Evolutionary conservation across 192 early-diverging fungal genomes (phyloP), one percentile per base, ranked within the genome.

Genomic region (Entomortierella parvispora): DNA sequence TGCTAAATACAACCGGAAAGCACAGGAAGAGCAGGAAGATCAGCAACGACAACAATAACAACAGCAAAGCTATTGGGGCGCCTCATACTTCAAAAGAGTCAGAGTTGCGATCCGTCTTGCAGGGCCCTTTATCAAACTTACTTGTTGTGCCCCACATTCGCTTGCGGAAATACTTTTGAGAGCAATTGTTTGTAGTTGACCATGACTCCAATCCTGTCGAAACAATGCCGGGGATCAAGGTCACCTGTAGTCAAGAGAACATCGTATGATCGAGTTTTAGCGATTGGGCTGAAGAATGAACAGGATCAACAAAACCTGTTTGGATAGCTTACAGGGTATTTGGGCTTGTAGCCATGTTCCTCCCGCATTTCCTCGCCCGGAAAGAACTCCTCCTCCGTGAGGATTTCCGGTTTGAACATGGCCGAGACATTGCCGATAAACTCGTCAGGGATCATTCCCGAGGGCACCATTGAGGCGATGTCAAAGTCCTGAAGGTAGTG

Each of bases 201-300:
- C 95, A 97, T 60, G 92, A 94, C 79, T 96, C 95, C 23, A 97
- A 81, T 1, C 92, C 94, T 9, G 94, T 92, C 0, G 92, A 93
- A 11, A 94, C 92, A 65, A 96, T 94, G 12, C 95, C 95, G 0
- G 95, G 95, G 14, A 97, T 91, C 57, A 97, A 67, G 0, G 94
- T 86, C 0, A 97, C 93, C 49, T 90, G 89, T 58, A 49, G 6
- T 78, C 76, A 26, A 70, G 32, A 12, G 70, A 69, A 45, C 55
- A 37, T 23, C 71, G 68, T 32, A 85, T 44, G 54, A 85, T 82
- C 34, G 44, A 42, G 43, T 82, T 50, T 4, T 2, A 63, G 59
- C 74, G 80, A 23, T 82, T 62, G 14, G 82, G 83, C 17, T 85
- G 47, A 44, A 86, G 49, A 17, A 80, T 75, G 23, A 65, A 45